Evolutionary conservation across 2,329 filamentous ascomycete genomes (phyloP).

Genomic region (Coniella vitis): DNA sequence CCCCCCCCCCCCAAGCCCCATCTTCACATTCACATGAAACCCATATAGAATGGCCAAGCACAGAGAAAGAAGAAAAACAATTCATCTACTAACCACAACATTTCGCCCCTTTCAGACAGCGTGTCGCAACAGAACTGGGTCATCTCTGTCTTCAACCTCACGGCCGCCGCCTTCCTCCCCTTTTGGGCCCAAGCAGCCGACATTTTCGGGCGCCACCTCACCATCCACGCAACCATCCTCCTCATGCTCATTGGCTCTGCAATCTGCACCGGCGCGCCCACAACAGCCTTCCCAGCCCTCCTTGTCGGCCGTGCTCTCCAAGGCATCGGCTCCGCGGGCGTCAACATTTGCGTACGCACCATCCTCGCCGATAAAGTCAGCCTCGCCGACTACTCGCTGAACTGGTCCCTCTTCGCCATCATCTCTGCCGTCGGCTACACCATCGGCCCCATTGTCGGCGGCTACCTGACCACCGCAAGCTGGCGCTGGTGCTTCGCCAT

Average conservation of each 20-base stretch:
- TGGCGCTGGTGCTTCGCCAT: slow-evolving; percentile 66
- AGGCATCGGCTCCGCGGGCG: slow-evolving; percentile 53
- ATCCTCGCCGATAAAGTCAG: slow-evolving; percentile 61
- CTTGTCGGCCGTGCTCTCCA: slow-evolving; percentile 58
- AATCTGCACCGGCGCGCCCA: slow-evolving; percentile 52
- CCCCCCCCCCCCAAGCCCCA: background rate
- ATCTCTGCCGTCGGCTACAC: slow-evolving; percentile 53
- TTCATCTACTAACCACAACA: background rate
- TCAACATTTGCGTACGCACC: slow-evolving; percentile 53
- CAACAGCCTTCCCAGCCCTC: slow-evolving; percentile 48
- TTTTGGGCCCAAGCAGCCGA: slow-evolving; percentile 59
- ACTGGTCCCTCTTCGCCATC: slow-evolving; percentile 55
- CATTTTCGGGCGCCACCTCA: slow-evolving; percentile 55
- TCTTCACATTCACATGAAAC: too few relatives aligned
- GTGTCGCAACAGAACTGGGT: slow-evolving; percentile 61
- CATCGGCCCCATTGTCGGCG: slow-evolving; percentile 56
- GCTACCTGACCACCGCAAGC: slow-evolving; percentile 44
- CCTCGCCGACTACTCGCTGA: slow-evolving; percentile 53
- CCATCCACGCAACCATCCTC: slow-evolving; percentile 50
- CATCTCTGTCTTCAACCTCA: slow-evolving; percentile 61
- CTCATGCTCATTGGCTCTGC: slow-evolving; percentile 54
- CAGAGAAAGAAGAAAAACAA: background rate
- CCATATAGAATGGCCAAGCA: background rate
- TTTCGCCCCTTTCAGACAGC: slow-evolving; percentile 30
- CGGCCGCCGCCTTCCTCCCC: slow-evolving; percentile 60